Conservation (phyloP, 2,329 filamentous ascomycete genomes). For the Drechslerella coelobrocha region DNA sequence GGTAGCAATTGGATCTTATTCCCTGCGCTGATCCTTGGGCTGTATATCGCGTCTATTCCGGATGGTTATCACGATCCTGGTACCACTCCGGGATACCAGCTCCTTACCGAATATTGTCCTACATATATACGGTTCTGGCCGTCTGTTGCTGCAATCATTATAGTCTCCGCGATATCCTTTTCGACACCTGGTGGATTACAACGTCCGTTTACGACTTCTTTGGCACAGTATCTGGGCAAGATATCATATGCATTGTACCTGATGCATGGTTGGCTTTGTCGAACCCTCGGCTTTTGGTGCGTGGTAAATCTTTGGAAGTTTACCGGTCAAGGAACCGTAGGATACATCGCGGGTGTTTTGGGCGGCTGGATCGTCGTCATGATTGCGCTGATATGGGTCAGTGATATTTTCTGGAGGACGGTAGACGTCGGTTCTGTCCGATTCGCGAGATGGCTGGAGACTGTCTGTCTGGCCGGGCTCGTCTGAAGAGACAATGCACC, state of each 20-base stretch:
- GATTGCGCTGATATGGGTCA: conserved; percentile 51
- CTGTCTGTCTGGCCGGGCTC: conserved; percentile 13
- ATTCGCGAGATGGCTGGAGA: conserved; percentile 50
- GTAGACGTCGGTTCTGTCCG: conserved; percentile 50
- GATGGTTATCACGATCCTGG: conserved; percentile 7
- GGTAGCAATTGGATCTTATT: conserved; percentile 24
- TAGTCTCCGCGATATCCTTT: conserved; percentile 52
- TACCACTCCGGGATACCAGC: conserved; percentile 52
- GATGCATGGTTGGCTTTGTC: conserved; percentile 54
- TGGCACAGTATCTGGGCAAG: conserved; percentile 55
- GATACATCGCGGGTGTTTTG: conserved; percentile 29
- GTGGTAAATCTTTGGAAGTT: conserved; percentile 35
- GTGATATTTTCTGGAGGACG: conserved; percentile 52
- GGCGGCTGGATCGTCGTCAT: conserved; percentile 33
- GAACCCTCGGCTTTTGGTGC: conserved; percentile 52
- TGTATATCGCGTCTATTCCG: conserved; percentile 36
- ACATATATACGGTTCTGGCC: conserved; percentile 55
- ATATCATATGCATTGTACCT: conserved; percentile 56
- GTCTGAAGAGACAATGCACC: too few relatives aligned
- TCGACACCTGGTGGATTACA: conserved; percentile 52
- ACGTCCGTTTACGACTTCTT: conserved; percentile 54
- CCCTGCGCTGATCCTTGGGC: conserved; percentile 23
- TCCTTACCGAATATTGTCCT: conserved; percentile 52
- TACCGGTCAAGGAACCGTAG: conserved; percentile 15
- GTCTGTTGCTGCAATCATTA: conserved; percentile 53